Base-by-base conservation (phyloP, 441 rosid species). In the Erysimum pusillum region DNA sequence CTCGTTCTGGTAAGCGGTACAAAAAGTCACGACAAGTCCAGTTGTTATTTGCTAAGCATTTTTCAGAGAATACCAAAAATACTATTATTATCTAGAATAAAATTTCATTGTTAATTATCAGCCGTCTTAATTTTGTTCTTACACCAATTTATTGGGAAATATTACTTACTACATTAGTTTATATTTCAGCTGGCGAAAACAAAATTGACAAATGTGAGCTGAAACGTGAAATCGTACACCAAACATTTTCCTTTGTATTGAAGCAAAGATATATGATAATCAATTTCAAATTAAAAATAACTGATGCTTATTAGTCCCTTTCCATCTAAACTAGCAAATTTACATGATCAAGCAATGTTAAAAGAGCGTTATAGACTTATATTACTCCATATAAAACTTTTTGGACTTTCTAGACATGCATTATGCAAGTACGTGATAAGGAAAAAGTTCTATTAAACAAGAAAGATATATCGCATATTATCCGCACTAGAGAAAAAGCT, bases 221-320 rank as follows among this genome's bases (percentile, higher is more conserved):
- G 53, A 48, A 15, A 73, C 70, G 70, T 73, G 81, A 60, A 61
- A 60, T 59, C 51, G 5, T 9, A 36, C 41, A 72, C 73, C 81
- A 44, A 44, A 52, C 74, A 28, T 28, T 60, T 78, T 17, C 45
- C 81, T 78, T 73, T 78, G 45, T 42, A 67, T 36, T 44, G 69
- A 78, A 78, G 81, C 81, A 78, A 73, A 41, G 13, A 34, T 39
- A 32, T 46, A 57, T 39, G 34, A 58, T 48, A 11, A 9, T 18
- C 10, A 4, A 11, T 41, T 22, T 32, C 1, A 5, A 14, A 56
- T 2, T 15, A n/a, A 18, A 20, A 60, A 3, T 1, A 36, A 46
- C 18, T 15, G 72, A 46, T 71, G n/a, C n/a, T n/a, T n/a, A n/a
- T n/a, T n/a, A n/a, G n/a, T n/a, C n/a, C n/a, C n/a, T n/a, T n/a